Conservation (phyloP, 208 protist genomes). For the Phytomonas francai region DNA sequence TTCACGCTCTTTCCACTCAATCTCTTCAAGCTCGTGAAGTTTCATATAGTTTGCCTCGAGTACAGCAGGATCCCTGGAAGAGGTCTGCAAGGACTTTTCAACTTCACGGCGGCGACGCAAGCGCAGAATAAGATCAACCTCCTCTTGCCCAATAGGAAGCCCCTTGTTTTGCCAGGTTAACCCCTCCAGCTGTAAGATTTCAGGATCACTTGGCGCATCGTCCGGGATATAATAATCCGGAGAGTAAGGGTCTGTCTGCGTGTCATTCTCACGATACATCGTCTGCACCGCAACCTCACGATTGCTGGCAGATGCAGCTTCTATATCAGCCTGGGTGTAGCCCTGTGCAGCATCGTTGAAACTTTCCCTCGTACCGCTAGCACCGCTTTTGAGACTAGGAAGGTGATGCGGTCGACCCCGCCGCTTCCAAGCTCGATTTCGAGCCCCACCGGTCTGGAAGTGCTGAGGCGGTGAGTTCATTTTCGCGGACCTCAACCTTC, state of each 20-base stretch:
- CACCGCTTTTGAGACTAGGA: constrained; percentile 15
- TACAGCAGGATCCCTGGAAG: constrained; percentile 38
- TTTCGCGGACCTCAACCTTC: not conserved
- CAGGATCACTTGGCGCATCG: constrained; percentile 30
- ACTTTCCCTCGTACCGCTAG: not conserved
- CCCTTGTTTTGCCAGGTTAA: constrained; percentile 56
- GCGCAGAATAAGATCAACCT: constrained; percentile 85
- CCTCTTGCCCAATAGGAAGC: constrained; percentile 70
- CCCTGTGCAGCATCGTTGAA: not conserved
- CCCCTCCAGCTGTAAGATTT: constrained; percentile 60
- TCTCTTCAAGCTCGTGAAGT: constrained; percentile 74
- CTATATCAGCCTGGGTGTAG: not conserved
- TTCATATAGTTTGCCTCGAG: constrained; percentile 33
- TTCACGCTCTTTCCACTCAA: constrained; percentile 84
- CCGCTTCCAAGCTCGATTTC: constrained; percentile 5
- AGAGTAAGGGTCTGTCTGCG: constrained; percentile 87
- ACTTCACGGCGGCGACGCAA: constrained; percentile 75
- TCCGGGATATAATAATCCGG: constrained; percentile 80
- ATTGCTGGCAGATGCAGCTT: constrained; percentile 8
- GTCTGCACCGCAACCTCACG: constrained; percentile 41
- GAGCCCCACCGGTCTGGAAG: constrained; percentile 3
- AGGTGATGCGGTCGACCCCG: constrained; percentile 25
- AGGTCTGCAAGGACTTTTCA: constrained; percentile 38
- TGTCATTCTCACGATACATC: constrained; percentile 74
- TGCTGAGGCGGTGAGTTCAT: not conserved